Conservation (phyloP, 768 basidiomycete species). For the Lentinula guzmanii region DNA sequence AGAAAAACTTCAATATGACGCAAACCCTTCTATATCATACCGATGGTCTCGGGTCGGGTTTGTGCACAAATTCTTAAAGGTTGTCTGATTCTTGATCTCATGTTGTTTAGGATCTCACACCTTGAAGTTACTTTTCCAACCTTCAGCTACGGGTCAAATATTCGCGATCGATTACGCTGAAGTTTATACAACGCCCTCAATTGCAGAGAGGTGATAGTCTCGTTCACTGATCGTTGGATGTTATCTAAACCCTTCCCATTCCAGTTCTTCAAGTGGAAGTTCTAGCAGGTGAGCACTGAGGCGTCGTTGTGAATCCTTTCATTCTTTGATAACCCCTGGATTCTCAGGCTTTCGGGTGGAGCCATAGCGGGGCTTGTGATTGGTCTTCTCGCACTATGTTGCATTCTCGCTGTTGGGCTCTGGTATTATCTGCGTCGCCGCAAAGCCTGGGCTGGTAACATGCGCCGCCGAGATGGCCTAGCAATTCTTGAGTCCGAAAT, state of each 20-base stretch:
- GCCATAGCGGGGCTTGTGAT: constrained; percentile 16
- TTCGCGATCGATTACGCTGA: constrained; percentile 24
- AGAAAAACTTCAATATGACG: constrained; percentile 17
- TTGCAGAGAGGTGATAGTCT: neutral
- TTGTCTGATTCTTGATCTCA: neutral
- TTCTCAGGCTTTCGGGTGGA: constrained; percentile 8
- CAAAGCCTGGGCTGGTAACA: neutral
- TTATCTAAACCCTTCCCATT: neutral
- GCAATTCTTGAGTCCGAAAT: neutral
- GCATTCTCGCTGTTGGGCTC: constrained; percentile 8
- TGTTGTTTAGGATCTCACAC: constrained; percentile 9
- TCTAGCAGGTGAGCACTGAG: neutral
- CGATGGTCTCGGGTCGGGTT: constrained; percentile 16
- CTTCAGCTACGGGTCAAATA: constrained; percentile 12
- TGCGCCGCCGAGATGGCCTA: neutral
- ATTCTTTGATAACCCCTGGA: neutral
- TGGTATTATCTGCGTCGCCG: constrained; percentile 13
- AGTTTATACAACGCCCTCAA: constrained; percentile 2
- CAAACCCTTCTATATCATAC: constrained; percentile 22
- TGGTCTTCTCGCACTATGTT: constrained; percentile 10
- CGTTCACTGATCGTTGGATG: neutral
- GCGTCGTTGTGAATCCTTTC: neutral
- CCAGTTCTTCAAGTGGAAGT: neutral
- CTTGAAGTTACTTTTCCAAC: constrained; percentile 21
- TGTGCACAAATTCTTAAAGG: neutral